These are phyloP conservation scores for Fusarium lyarnte DNA, from an alignment of 2,329 filamentous ascomycete genomes.

Conservation along the genomic window DNA sequence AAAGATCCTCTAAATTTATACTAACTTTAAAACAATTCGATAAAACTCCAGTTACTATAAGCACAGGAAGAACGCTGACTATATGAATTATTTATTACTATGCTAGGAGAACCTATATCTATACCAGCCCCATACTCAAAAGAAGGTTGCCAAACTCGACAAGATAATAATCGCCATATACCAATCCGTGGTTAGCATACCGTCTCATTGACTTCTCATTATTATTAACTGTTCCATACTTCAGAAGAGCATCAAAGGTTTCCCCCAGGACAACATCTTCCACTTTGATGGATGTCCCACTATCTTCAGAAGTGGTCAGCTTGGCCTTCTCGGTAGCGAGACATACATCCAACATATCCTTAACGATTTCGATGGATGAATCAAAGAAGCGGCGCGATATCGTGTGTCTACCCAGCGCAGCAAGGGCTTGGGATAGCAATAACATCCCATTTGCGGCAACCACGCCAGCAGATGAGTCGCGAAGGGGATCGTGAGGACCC, in stretches of 20 bases:
- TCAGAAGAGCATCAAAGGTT: conserved; percentile 45
- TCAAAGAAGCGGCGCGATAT: conserved; percentile 26
- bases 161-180: conserved; percentile 61
- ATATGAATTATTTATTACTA: rapidly evolving
- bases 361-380: conserved; percentile 43
- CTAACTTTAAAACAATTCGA: rapidly evolving
- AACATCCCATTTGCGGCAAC: conserved; percentile 56
- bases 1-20: rapidly evolving
- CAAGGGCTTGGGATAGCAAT: conserved; percentile 49
- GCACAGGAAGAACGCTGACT: rapidly evolving
- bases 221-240: conserved; percentile 48
- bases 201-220: conserved; percentile 43
- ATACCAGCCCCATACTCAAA: conserved; percentile 47
- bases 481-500: conserved; percentile 33
- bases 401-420: conserved; percentile 2
- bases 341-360: conserved; percentile 45
- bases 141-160: conserved; percentile 58
- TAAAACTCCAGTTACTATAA: neutral
- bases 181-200: conserved; percentile 53
- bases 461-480: conserved; percentile 51
- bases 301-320: neutral
- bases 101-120: neutral
- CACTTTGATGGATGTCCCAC: conserved; percentile 21
- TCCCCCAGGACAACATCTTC: neutral
- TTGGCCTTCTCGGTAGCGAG: conserved; percentile 40